These are phyloP conservation scores for Saksenaea vasiformis DNA, from an alignment of 371 early-diverging fungal species.

Conservation along the genomic window DNA sequence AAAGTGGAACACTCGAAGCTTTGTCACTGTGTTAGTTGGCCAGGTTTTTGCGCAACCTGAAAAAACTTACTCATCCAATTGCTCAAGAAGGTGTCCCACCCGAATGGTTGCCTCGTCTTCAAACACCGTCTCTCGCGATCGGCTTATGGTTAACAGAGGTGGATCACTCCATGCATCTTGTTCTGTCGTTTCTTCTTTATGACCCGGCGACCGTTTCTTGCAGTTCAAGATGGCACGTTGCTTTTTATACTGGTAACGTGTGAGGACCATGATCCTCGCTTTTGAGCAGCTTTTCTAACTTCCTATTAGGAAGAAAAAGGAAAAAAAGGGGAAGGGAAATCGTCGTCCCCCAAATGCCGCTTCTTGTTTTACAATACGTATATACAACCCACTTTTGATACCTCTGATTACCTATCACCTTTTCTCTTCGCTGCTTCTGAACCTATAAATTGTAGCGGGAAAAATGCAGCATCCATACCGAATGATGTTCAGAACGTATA, in stretches of 20 bases:
- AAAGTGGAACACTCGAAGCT: constrained; percentile 47
- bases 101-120: constrained; percentile 23
- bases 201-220: background rate
- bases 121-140: constrained; percentile 27
- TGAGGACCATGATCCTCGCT: background rate
- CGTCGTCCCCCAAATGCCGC: background rate
- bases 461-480: too few relatives aligned
- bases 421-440: too few relatives aligned
- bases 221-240: background rate
- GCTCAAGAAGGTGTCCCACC: constrained; percentile 40
- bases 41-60: background rate
- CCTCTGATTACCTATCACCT: too few relatives aligned
- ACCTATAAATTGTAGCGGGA: too few relatives aligned
- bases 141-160: constrained; percentile 31
- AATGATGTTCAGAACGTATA: too few relatives aligned
- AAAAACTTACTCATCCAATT: constrained; percentile 42
- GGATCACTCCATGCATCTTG: constrained; percentile 22
- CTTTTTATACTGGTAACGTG: background rate
- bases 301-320: background rate
- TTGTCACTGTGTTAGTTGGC: background rate
- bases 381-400: too few relatives aligned
- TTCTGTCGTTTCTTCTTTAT: constrained; percentile 11
- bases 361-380: too few relatives aligned
- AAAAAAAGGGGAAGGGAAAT: background rate
- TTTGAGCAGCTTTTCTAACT: background rate